Evolutionary conservation across 2,329 filamentous ascomycete genomes (phyloP).

Genomic region (Microsporum audouinii): DNA sequence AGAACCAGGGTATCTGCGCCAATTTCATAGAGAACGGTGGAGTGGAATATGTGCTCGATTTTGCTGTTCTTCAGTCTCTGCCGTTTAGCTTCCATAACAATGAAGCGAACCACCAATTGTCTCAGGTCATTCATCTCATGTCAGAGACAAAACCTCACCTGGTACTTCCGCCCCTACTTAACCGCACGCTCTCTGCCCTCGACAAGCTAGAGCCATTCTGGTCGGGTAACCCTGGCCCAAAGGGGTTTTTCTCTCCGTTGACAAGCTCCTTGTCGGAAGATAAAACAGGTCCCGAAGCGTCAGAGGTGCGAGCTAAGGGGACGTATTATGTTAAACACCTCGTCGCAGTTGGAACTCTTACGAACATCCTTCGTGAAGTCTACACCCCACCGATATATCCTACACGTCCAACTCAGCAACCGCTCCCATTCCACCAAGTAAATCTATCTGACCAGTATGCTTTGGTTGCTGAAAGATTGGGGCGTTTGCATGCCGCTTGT

Average conservation of each 20-base stretch:
- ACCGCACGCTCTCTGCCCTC: conserved; percentile 59
- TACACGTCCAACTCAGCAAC: conserved; percentile 48
- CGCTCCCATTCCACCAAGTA: conserved; percentile 58
- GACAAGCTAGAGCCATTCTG: conserved; percentile 57
- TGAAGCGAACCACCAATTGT: conserved; percentile 56
- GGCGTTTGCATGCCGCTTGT: conserved; percentile 64
- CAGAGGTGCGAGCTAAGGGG: conserved; percentile 45
- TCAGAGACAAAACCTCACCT: conserved; percentile 71
- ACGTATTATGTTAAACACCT: conserved; percentile 69
- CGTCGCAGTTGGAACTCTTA: conserved; percentile 62
- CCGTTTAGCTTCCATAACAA: conserved; percentile 60
- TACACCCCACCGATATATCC: conserved; percentile 56
- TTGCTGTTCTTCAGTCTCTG: conserved; percentile 70
- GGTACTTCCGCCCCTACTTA: conserved; percentile 68
- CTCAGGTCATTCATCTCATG: conserved; percentile 62
- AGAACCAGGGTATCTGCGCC: conserved; percentile 59
- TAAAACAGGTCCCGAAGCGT: conserved; percentile 20
- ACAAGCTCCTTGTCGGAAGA: conserved; percentile 27
- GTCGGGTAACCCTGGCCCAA: conserved; percentile 38
- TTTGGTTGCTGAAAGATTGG: conserved; percentile 60
- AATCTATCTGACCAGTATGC: conserved; percentile 79
- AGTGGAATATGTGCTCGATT: conserved; percentile 70
- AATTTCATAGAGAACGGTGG: conserved; percentile 69
- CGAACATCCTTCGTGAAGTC: conserved; percentile 61
- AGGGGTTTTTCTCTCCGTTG: conserved; percentile 57